Percentiles rank a stretch among this genome's conserved stretches.
These are phyloP conservation scores for Kuraishia molischiana DNA, from an alignment of 805 yeast genomes.

Conservation along the genomic window DNA sequence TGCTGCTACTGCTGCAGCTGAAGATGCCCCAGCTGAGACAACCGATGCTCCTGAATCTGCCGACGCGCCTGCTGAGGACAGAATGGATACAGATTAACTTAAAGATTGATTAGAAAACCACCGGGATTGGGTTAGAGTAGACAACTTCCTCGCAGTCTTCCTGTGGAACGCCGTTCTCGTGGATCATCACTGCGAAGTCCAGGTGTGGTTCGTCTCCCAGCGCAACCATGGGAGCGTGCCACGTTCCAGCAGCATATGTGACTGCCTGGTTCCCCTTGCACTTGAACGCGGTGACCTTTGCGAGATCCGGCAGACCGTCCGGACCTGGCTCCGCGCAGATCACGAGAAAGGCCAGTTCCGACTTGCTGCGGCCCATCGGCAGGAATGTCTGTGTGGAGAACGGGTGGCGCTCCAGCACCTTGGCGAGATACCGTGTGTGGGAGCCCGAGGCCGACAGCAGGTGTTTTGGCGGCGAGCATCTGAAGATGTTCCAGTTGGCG, in stretches of 20 bases:
- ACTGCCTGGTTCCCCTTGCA: conserved; percentile 83
- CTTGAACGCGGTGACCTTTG: conserved; percentile 52
- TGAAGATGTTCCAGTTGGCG: conserved; percentile 74
- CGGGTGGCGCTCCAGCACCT: conserved; percentile 86
- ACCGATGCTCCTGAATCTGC: conserved; percentile 4
- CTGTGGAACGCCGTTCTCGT: conserved; percentile 69
- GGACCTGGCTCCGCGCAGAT: conserved; percentile 41
- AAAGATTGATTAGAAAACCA: too few species aligned
- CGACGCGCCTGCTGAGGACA: conserved; percentile 6
- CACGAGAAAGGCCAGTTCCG: conserved; percentile 55
- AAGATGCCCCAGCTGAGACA: conserved; percentile 19
- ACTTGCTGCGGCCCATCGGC: conserved; percentile 67
- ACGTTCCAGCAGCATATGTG: conserved; percentile 74
- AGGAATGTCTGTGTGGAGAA: conserved; percentile 79
- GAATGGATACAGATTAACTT: conserved; percentile 4
- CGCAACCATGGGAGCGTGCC: conserved; percentile 98
- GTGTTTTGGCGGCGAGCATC: conserved; percentile 72
- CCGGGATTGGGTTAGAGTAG: neutral
- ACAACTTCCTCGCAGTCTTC: conserved; percentile 76
- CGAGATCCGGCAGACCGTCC: conserved; percentile 48
- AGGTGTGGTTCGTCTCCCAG: conserved; percentile 39
- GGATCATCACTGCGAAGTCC: conserved; percentile 84
- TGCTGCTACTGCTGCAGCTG: conserved; percentile 17
- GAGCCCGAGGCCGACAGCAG: conserved; percentile 23
- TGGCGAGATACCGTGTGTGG: conserved; percentile 32